Base-by-base conservation (phyloP, 495 filamentous ascomycete genomes). In the Lasiosphaeria miniovina region DNA sequence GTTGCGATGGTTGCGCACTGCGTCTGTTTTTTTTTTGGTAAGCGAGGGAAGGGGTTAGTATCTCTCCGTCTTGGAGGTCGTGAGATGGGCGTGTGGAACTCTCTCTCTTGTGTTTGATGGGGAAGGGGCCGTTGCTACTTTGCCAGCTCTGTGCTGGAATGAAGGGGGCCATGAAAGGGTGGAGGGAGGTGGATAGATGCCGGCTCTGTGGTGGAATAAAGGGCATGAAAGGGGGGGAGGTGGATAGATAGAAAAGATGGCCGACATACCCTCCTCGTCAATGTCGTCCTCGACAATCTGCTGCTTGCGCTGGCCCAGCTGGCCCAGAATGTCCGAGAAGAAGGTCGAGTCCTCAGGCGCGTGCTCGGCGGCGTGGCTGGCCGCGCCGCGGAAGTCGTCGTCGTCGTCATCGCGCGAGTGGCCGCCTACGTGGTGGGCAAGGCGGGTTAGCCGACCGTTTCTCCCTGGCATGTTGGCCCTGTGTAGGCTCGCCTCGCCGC, bases 1-100 rank as follows among this genome's bases (percentile, higher is more conserved):
- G 68, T 76, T 76, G 40, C 77, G 65, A 69, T 83, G 74, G 72
- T 87, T 83, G 65, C 79, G 69, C 11, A 87, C 77, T 38, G 82
- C 81, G 34, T 81, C 80, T 70, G 51, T 52, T 51, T 38, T 1
- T 9, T 53, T 33, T 2, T 4, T 10, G 24, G 36, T 4, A 36
- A 38, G 4, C 14, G 1, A n/a, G 3, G 4, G 15, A n/a, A n/a
- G 46, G 24, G 43, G 55, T 61, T 49, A 67, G 60, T 46, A 36
- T 24, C 24, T 2, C 1, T 24, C 24, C 24, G 24, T 24, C n/a
- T n/a, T n/a, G n/a, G n/a, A n/a, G n/a, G n/a, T n/a, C n/a, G n/a
- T n/a, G n/a, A n/a, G n/a, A n/a, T n/a, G n/a, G n/a, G n/a, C n/a
- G n/a, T n/a, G n/a, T n/a, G n/a, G n/a, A n/a, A n/a, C n/a, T n/a